These are phyloP conservation scores for Phytophthora pluvialis DNA, from an alignment of 352 stramenopile genomes.

Conservation along the genomic window DNA sequence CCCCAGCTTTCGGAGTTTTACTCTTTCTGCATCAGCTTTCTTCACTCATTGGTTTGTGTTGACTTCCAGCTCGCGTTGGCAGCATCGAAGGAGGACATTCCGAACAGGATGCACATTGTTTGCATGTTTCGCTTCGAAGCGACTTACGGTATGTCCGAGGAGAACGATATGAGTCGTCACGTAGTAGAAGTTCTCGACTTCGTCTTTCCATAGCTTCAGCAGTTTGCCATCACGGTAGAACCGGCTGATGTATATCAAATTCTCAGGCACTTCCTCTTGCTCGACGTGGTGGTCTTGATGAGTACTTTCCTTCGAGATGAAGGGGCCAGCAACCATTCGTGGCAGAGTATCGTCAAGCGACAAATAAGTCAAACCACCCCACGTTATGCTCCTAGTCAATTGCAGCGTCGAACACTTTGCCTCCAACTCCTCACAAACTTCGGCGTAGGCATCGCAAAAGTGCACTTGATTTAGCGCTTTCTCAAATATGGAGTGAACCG, in stretches of 20 bases:
- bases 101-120: background rate
- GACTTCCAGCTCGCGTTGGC: background rate
- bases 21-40: background rate
- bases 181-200: background rate
- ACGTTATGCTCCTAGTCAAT: background rate
- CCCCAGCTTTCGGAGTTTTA: conserved; percentile 3
- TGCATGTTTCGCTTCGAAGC: background rate
- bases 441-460: background rate
- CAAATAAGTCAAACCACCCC: background rate
- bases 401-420: background rate
- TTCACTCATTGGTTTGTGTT: background rate
- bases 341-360: background rate
- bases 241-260: no score
- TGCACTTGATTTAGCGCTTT: background rate
- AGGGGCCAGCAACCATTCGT: background rate
- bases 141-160: background rate
- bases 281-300: no score
- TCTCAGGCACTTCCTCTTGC: no score
- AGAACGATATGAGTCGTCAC: background rate
- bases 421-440: background rate
- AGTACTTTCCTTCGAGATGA: background rate
- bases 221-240: background rate
- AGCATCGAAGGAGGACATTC: background rate
- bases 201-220: background rate
- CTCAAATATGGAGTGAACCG: background rate